phyloP scores from a whole-genome alignment of 2,329 filamentous ascomycete genomes.

The Trichoderma sp. region DNA sequence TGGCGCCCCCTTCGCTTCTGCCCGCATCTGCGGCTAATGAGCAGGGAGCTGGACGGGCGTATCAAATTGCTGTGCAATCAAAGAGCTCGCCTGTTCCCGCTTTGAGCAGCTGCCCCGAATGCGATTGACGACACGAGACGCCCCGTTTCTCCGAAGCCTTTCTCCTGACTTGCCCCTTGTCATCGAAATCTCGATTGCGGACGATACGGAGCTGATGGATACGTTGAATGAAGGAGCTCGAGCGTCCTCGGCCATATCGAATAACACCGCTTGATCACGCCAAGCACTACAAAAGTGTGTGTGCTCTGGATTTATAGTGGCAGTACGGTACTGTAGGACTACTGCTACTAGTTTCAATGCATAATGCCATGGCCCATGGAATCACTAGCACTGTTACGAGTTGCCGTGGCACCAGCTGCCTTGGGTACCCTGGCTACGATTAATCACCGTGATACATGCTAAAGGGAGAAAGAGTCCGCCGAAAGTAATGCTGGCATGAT shows the following conservation, averaged over 20 bases:
- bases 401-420: neutral
- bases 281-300: neutral
- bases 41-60: constrained; percentile 24
- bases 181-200: constrained; percentile 23
- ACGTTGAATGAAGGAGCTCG: neutral
- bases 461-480: constrained; percentile 2
- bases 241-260: neutral
- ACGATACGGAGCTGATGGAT: constrained; percentile 3
- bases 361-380: neutral
- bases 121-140: constrained; percentile 25
- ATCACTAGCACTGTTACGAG: neutral
- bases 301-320: neutral
- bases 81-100: constrained; percentile 26
- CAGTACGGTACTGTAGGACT: neutral
- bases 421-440: neutral
- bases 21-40: constrained; percentile 27
- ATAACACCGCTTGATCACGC: neutral
- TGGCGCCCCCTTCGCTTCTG: constrained; percentile 25
- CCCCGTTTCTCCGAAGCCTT: constrained; percentile 24
- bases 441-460: constrained; percentile 19
- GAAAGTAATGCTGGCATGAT: neutral
- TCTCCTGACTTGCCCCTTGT: constrained; percentile 21
- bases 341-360: neutral
- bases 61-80: constrained; percentile 26
- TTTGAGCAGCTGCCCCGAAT: constrained; percentile 27